phyloP scores from a whole-genome alignment of 2,329 filamentous ascomycete species.

The Triangularia setosa region DNA sequence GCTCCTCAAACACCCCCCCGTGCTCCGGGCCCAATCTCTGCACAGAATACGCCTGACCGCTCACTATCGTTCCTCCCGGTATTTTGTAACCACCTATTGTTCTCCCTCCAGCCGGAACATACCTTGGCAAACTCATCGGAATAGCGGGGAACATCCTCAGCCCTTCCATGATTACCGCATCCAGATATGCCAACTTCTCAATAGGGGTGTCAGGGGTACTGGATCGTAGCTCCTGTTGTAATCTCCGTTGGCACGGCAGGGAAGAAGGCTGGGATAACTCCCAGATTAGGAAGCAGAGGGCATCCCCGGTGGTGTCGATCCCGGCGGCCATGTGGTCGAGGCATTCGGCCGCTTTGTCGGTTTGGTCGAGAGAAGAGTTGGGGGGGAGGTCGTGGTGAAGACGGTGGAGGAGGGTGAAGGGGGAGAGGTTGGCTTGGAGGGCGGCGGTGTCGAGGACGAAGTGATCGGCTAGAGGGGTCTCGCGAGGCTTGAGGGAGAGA shows the following conservation, averaged over 20 bases:
- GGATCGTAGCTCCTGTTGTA: conserved; percentile 49
- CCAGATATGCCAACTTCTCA: conserved; percentile 55
- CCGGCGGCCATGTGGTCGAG: conserved; percentile 69
- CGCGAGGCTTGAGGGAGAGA: conserved; percentile 48
- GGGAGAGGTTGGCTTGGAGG: conserved; percentile 42
- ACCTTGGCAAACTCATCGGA: conserved; percentile 62
- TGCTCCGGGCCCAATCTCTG: conserved; percentile 48
- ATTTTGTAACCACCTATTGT: conserved; percentile 53
- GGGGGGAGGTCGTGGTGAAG: conserved; percentile 38
- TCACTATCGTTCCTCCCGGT: conserved; percentile 53
- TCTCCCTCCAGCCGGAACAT: conserved; percentile 52
- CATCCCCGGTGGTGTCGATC: conserved; percentile 69
- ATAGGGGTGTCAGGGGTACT: conserved; percentile 37
- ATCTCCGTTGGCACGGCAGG: conserved; percentile 44
- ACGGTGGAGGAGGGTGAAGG: conserved; percentile 56
- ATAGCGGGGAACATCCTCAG: conserved; percentile 61
- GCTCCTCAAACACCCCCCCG: conserved; percentile 68
- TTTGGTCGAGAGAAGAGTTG: conserved; percentile 38
- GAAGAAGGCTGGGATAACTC: conserved; percentile 61
- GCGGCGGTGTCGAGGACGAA: conserved; percentile 53
- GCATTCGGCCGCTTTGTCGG: conserved; percentile 63
- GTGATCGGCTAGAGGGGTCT: conserved; percentile 55
- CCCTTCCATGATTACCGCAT: conserved; percentile 60
- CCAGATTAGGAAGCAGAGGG: conserved; percentile 67
- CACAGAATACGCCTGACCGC: conserved; percentile 58